Base-by-base conservation (phyloP, 2,329 filamentous ascomycete species). In the Fusarium newnesense region DNA sequence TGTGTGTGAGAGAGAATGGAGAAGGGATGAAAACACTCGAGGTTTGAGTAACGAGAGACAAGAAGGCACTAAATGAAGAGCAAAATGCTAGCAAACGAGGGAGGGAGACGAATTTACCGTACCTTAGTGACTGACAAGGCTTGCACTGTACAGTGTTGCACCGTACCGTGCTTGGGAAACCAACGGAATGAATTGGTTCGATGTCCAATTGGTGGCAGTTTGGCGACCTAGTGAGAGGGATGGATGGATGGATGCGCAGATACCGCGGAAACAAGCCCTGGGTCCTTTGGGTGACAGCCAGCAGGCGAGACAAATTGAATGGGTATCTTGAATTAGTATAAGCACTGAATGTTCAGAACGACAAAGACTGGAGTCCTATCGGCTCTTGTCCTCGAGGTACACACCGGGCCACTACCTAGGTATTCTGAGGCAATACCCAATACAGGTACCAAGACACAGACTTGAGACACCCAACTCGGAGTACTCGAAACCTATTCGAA, bases 21-120 rank as follows among this genome's bases (percentile, higher is more conserved):
- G 50, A 61, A 73, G 50, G 59, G 59, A 57, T 39, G 56, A 42
- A 56, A 69, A 62, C 26, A 60, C 56, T 72, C 59, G 39, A 56
- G 62, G 56, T 49, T 39, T 54, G 49, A 63, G 63, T 54, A 58
- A 74, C 46, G 58, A 74, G 54, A 69, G 42, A 64, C 52, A 62
- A 69, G 49, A 70, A 65, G 52, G 43, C 49, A 47, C 44, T 69
- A 56, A 54, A 36, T 42, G 59, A 30, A 65, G 43, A 42, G 53
- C 36, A 46, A 62, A 67, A 65, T 59, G 64, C 60, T 56, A 74
- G 59, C 30, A 44, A 74, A 52, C 43, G 46, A 72, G 63, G 72
- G 56, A 74, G 64, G 64, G 72, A 74, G 64, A 74, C 57, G 58
- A 66, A 57, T 62, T 74, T 50, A n/a, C 42, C 56, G 56, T 50